These are phyloP conservation scores for Mitosporidium daphniae DNA, from an alignment of 371 early-diverging fungal species.

Conservation along the genomic window DNA sequence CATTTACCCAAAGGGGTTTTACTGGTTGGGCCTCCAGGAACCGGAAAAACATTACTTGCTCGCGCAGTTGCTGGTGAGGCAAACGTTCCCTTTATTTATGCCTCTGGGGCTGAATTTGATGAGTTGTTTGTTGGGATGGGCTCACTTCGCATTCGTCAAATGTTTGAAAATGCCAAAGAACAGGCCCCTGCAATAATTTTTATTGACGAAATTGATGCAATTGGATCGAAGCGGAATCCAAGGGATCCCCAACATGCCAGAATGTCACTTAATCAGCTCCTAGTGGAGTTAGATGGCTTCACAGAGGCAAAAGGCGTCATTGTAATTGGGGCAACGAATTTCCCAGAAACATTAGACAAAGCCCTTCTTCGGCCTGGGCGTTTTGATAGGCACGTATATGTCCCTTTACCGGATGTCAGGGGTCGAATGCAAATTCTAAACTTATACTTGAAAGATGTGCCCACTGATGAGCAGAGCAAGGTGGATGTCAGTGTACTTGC, in stretches of 20 bases:
- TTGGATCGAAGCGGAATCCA: conserved; percentile 69
- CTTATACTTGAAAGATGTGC: conserved; percentile 29
- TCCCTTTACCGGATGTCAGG: conserved; percentile 68
- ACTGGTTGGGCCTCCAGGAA: conserved; percentile 93
- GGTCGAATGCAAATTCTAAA: conserved; percentile 67
- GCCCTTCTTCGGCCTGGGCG: conserved; percentile 84
- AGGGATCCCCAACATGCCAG: conserved; percentile 69
- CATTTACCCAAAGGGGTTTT: conserved; percentile 45
- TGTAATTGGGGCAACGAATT: conserved; percentile 92
- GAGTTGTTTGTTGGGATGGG: conserved; percentile 96
- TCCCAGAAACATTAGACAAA: conserved; percentile 78
- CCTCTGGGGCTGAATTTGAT: conserved; percentile 83
- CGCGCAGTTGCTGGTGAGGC: conserved; percentile 36
- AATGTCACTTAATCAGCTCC: conserved; percentile 68
- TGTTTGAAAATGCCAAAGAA: conserved; percentile 59
- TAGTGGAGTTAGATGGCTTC: conserved; percentile 83
- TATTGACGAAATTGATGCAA: conserved; percentile 93
- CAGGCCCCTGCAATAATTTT: conserved; percentile 87
- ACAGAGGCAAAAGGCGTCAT: conserved; percentile 61
- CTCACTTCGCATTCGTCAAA: conserved; percentile 23
- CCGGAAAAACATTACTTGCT: conserved; percentile 39
- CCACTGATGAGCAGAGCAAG: conserved; percentile 14
- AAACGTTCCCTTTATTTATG: conserved; percentile 73
- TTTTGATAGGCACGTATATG: conserved; percentile 76
- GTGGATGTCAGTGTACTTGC: conserved; percentile 48